phyloP scores from a whole-genome alignment of 2,329 filamentous ascomycete species.

The Coniochaeta sp. region DNA sequence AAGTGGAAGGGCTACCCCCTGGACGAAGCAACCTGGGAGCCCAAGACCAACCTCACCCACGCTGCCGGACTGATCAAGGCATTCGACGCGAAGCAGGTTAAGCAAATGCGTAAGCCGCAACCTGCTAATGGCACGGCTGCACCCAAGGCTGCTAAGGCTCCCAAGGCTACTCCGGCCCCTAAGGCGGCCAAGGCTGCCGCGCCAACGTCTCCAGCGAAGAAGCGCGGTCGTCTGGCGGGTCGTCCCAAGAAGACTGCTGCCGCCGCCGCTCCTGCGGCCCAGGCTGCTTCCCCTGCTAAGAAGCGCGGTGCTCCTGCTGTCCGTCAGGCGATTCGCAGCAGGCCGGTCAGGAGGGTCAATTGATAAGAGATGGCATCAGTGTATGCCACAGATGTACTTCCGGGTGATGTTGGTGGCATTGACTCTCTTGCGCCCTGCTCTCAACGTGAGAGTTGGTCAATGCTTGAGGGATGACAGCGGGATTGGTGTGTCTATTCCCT shows the following conservation, averaged over 20 bases:
- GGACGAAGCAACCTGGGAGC: constrained; percentile 47
- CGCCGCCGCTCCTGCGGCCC: background rate
- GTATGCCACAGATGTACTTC: too few relatives aligned
- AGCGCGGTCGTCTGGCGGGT: background rate
- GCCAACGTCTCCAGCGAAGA: too few relatives aligned
- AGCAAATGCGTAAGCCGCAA: background rate
- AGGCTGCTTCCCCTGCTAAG: background rate
- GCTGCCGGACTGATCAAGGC: constrained; percentile 27
- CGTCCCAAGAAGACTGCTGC: constrained; percentile 3
- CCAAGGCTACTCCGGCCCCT: background rate
- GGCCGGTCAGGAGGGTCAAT: background rate
- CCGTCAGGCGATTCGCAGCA: background rate
- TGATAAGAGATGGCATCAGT: too few relatives aligned
- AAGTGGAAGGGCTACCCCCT: constrained; percentile 45
- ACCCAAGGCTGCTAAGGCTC: constrained; percentile 8
- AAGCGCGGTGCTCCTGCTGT: background rate
- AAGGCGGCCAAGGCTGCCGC: too few relatives aligned
- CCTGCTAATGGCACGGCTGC: too few relatives aligned
- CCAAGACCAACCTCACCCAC: constrained; percentile 33
- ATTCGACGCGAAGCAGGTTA: constrained; percentile 26
- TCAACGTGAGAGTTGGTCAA: too few relatives aligned
- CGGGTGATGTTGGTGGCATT: too few relatives aligned
- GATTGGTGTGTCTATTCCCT: too few relatives aligned
- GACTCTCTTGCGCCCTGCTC: too few relatives aligned
- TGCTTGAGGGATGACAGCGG: too few relatives aligned